Base-by-base conservation (phyloP, 176 grass and related monocot genomes). In the Canna indica region DNA sequence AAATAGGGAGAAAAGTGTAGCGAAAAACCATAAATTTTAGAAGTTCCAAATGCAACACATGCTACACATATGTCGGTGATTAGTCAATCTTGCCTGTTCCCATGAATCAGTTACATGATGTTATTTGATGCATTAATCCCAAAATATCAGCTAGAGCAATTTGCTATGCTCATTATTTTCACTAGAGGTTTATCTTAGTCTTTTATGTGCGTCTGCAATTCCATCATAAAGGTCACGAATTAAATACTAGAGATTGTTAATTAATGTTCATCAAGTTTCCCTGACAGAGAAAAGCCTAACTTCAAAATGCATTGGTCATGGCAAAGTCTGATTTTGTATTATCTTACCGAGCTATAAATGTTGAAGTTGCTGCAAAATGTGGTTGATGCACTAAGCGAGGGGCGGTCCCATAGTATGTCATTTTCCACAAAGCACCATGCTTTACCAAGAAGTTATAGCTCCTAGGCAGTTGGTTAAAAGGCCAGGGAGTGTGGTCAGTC, bases 381-480 rank as follows among this genome's bases (percentile, higher is more conserved):
- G 94, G 94, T 68, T 99, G 94, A 79, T 99, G 94, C 69, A 99
- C 71, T 77, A 93, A 77, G 50, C 94, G 81, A 7, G 90, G 94
- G 1, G 84, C 90, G 16, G 83, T 76, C 34, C 88, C 90, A 61
- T 99, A 99, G 76, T 99, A 99, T 32, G 94, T 88, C 94, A 99
- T 99, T 78, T 88, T 99, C 94, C 90, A 99, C 60, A 99, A 78
- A 18, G 90, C 78, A 42, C 94, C 90, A 74, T 99, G 94, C 72
- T 90, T 99, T 61, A 99, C 94, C 73, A 99, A 87, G 76, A 99
- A 99, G 73, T 84, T 99, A 71, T 99, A 99, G 59, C 90, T 99
- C 84, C 94, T 93, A 1, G 94, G 94, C 60, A 99, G 73, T 82
- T 99, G 94, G 39, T 99, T 99, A 73, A 99, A 99, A 14, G 94